Conservation (phyloP, 176 grass and related monocot species). For the Oryza officinalis region DNA sequence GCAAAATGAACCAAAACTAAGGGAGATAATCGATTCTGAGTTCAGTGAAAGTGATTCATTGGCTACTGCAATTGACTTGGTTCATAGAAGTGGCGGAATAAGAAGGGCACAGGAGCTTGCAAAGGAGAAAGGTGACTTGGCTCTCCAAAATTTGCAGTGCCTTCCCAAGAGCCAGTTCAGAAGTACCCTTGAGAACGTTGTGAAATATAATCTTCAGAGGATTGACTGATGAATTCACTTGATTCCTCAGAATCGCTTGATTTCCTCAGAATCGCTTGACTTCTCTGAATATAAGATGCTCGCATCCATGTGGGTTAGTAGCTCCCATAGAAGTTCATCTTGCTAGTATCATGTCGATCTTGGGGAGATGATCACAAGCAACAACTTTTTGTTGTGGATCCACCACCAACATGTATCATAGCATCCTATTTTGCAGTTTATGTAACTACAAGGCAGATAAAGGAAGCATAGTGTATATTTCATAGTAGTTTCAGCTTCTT, state of each 20-base stretch:
- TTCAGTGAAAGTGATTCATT: conserved; percentile 71
- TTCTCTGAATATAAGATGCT: conserved; percentile 1
- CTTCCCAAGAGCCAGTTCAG: conserved; percentile 70
- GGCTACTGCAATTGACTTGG: conserved; percentile 61
- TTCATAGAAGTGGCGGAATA: conserved; percentile 62
- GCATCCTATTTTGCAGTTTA: conserved; percentile 13
- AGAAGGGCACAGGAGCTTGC: conserved; percentile 70
- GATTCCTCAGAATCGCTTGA: not conserved
- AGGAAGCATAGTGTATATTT: not conserved
- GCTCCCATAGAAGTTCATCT: not conserved
- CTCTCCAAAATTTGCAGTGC: conserved; percentile 59
- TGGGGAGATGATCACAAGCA: conserved; percentile 27
- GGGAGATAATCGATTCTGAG: conserved; percentile 80
- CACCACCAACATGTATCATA: conserved; percentile 25
- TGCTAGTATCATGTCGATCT: conserved; percentile 15
- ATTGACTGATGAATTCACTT: conserved; percentile 53
- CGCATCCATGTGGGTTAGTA: conserved; percentile 20
- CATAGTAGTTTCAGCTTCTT: not conserved
- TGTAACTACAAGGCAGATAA: conserved; percentile 35
- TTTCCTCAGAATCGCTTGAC: not conserved
- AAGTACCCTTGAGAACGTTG: conserved; percentile 66
- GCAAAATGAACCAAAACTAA: conserved; percentile 51
- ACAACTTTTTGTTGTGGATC: conserved; percentile 19
- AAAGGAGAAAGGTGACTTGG: conserved; percentile 67
- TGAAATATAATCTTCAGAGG: conserved; percentile 87